Base-by-base conservation (phyloP, 345 rosid species). In the Hevea brasiliensis region DNA sequence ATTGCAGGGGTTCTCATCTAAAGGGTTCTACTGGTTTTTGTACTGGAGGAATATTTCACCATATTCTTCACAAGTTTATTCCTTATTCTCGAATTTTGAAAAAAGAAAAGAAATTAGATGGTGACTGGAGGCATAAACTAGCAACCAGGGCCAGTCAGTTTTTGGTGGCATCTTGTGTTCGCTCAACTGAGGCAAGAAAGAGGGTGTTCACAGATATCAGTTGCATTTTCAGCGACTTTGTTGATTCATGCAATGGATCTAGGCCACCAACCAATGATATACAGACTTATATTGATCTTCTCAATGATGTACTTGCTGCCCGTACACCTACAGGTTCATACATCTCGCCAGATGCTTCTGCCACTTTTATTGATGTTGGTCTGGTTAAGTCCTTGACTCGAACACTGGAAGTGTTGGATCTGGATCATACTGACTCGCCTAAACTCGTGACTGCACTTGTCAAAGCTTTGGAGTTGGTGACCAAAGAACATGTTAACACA, bases 51-150 rank as follows among this genome's bases (percentile, higher is more conserved):
- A 84, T 94, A 76, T 94, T 92, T 84, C 86, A 87, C 67, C 97
- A 92, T 75, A 82, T 92, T 67, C 90, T 94, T 80, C 86, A 89
- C 81, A 84, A 82, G 79, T 90, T 92, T 75, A 80, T 92, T 77
- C 95, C 97, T 2, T 81, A 68, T 83, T 88, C 92, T 54, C 80
- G 81, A 76, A 75, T 54, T 83, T 71, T 84, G 68, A 88, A 87
- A 76, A 88, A 88, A 85, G 98, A 89, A 56, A 87, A 72, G 85
- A 90, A 89, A 83, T 64, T 59, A 15, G 97, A 92, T 73, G 85
- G 91, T 82, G 95, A 94, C 80, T 94, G 98, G 98, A 87, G 84
- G 86, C 89, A 90, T 80, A 94, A 92, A 77, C 85, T 94, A 64
- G 92, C 93, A 47, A 83, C 78, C 66, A 84, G 93, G 73, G 92